Conservation (phyloP, 352 stramenopile species). For the Globisporangium radiosum region DNA sequence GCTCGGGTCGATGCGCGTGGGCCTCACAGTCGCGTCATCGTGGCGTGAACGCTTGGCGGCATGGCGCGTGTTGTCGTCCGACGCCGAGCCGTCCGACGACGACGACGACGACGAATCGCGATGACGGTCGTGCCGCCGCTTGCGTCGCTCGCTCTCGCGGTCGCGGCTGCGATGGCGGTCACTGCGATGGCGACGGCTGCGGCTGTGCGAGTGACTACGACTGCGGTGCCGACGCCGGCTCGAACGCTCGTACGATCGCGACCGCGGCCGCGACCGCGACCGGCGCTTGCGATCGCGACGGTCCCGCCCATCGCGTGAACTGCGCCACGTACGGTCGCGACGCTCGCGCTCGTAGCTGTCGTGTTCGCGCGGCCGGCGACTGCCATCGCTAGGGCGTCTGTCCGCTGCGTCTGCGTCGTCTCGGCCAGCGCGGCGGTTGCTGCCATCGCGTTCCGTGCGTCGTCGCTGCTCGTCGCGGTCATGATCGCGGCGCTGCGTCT, state of each 20-base stretch:
- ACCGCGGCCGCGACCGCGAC: not conserved
- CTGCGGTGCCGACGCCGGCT: not conserved
- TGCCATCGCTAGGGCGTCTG: not conserved
- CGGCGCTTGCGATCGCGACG: not conserved
- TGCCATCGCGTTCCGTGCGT: not conserved
- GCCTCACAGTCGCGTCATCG: not conserved
- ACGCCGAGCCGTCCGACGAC: conserved; percentile 6
- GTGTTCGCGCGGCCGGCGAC: no score
- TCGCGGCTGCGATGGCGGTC: conserved; percentile 12
- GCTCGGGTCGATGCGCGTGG: no score
- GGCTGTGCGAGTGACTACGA: conserved; percentile 20
- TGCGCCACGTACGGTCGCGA: not conserved
- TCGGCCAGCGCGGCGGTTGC: conserved; percentile 10
- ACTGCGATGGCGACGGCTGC: conserved; percentile 14
- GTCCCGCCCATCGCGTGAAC: no score
- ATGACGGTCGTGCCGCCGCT: not conserved
- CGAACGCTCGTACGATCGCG: not conserved
- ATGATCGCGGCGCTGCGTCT: not conserved
- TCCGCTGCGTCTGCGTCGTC: not conserved
- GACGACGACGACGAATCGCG: conserved; percentile 13
- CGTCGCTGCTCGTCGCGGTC: not conserved
- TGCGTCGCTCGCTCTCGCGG: conserved; percentile 1
- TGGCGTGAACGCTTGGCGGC: not conserved
- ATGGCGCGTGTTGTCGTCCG: not conserved
- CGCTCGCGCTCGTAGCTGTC: not conserved